Evolutionary conservation across 176 grass and related monocot genomes (phyloP).

Genomic region (Carex cristatella): DNA sequence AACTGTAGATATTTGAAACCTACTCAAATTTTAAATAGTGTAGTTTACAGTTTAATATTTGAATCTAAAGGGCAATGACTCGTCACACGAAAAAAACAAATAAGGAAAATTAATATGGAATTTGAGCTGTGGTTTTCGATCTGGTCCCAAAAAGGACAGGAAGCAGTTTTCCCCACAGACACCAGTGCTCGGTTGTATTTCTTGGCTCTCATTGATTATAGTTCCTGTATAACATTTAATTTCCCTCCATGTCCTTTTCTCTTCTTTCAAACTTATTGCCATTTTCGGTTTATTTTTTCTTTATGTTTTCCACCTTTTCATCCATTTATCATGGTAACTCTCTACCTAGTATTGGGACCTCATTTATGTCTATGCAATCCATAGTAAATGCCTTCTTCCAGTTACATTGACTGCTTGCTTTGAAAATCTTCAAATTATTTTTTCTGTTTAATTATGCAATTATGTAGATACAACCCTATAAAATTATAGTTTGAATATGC

Average conservation of each 20-base stretch:
- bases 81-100: neutral
- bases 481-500: neutral
- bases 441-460: neutral
- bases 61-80: neutral
- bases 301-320: neutral
- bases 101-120: neutral
- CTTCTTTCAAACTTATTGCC: slow-evolving; percentile 19
- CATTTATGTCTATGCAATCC: neutral
- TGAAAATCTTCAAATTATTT: neutral
- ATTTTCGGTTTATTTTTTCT: slow-evolving; percentile 4
- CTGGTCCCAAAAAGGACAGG: slow-evolving; percentile 9
- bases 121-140: neutral
- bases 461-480: neutral
- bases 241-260: slow-evolving; percentile 11
- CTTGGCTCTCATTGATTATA: slow-evolving; percentile 10
- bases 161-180: slow-evolving; percentile 18
- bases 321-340: slow-evolving; percentile 18
- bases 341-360: neutral
- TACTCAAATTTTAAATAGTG: too few species aligned
- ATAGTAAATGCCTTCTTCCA: neutral
- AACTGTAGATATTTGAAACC: too few species aligned
- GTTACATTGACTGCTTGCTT: neutral
- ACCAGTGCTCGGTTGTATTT: slow-evolving; percentile 13
- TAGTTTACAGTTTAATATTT: neutral
- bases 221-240: slow-evolving; percentile 15